Percentiles rank a stretch among this genome's conserved stretches.
Conservation (phyloP, 139 green algal species). For the Haematococcus sp. region DNA sequence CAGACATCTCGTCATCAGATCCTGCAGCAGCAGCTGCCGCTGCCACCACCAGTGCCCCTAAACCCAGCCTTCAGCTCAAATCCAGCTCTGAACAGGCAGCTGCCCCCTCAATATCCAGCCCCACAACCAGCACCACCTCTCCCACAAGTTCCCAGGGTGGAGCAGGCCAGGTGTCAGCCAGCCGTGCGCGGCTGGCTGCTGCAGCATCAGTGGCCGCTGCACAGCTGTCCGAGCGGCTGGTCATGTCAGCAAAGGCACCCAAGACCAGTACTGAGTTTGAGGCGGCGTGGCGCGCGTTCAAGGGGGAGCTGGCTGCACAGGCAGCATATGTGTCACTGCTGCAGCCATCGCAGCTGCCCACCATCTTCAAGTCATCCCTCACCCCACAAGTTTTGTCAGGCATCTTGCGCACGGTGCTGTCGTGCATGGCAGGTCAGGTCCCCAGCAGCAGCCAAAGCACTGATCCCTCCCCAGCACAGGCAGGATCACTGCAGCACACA, state of each 20-base stretch:
- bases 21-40: background rate
- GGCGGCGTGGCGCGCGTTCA: slow-evolving; percentile 54
- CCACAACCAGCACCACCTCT: background rate
- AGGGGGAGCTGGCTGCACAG: slow-evolving; percentile 45
- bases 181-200: background rate
- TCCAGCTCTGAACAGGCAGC: background rate
- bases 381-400: slow-evolving; percentile 31
- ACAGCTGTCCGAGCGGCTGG: slow-evolving; percentile 12
- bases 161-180: slow-evolving; percentile 4
- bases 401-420: slow-evolving; percentile 12
- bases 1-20: background rate
- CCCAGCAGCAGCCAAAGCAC: background rate
- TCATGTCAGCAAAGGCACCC: background rate
- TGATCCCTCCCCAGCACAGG: no score
- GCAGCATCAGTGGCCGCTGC: slow-evolving; percentile 17
- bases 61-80: background rate
- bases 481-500: no score
- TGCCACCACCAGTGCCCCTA: background rate
- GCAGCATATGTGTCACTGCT: slow-evolving; percentile 52
- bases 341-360: slow-evolving; percentile 41
- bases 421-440: background rate
- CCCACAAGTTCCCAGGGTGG: background rate
- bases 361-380: slow-evolving; percentile 61
- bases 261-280: slow-evolving; percentile 69
- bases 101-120: background rate